Percentiles rank a stretch among this genome's conserved stretches.
Evolutionary conservation across 768 basidiomycete species (phyloP).

Genomic region (Tulasnella sp.): DNA sequence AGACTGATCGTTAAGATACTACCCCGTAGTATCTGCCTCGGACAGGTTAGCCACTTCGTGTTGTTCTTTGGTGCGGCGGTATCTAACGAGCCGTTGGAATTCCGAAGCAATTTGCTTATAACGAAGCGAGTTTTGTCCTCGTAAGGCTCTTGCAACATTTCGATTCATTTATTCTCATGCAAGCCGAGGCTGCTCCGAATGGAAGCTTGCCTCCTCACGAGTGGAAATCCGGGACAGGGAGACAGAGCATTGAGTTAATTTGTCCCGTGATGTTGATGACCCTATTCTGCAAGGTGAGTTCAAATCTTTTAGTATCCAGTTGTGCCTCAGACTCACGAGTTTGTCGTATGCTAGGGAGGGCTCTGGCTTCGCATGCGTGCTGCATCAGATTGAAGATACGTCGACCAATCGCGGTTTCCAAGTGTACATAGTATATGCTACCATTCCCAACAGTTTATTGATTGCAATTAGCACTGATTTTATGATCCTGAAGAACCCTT

Average conservation of each 20-base stretch:
- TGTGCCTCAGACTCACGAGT: not conserved
- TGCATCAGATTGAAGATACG: not conserved
- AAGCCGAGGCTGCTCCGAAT: not conserved
- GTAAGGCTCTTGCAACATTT: constrained; percentile 5
- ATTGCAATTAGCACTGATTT: too few species aligned
- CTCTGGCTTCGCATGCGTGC: not conserved
- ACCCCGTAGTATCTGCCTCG: not conserved
- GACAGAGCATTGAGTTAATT: not conserved
- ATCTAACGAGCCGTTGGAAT: not conserved
- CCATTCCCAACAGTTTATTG: too few species aligned
- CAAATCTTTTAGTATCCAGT: not conserved
- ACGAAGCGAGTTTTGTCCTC: constrained; percentile 9
- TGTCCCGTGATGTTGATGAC: not conserved
- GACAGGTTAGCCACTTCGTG: not conserved
- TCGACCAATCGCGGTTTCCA: too few species aligned
- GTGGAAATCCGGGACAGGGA: not conserved
- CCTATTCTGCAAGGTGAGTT: not conserved
- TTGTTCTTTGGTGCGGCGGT: not conserved
- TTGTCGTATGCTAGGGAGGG: not conserved
- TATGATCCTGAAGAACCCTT: too few species aligned
- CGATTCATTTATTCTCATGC: not conserved
- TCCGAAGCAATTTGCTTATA: constrained; percentile 5
- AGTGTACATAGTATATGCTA: too few species aligned
- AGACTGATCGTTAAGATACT: not conserved
- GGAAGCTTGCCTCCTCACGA: not conserved